Percentiles rank a stretch among this genome's conserved stretches.
Evolutionary conservation across 345 rosid genomes (phyloP).

Genomic region (Cardamine resedifolia): DNA sequence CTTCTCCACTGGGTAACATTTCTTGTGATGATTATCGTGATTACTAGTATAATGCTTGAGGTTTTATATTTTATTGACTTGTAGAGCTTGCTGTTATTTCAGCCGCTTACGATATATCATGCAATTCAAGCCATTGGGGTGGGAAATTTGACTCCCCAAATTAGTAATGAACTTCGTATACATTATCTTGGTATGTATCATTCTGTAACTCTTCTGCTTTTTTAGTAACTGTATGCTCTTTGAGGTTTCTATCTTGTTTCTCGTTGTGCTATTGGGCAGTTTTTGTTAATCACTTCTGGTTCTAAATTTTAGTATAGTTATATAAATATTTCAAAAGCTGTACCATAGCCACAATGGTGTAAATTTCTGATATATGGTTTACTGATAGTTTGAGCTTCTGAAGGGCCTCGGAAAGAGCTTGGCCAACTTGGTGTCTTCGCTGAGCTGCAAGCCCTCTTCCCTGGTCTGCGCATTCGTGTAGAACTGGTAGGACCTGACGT

Average conservation of each 20-base stretch:
- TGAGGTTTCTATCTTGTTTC: neutral
- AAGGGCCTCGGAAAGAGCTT: slow-evolving; percentile 97
- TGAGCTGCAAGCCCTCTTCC: slow-evolving; percentile 78
- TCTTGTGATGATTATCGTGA: neutral
- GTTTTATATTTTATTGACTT: neutral
- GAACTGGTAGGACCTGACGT: slow-evolving; percentile 83
- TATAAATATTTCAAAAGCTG: neutral
- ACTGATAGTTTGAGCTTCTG: slow-evolving; percentile 33
- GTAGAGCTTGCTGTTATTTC: slow-evolving; percentile 26
- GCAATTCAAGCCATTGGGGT: slow-evolving; percentile 57
- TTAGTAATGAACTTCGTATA: slow-evolving; percentile 50
- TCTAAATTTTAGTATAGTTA: neutral
- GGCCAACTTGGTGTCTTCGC: slow-evolving; percentile 75
- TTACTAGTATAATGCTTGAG: neutral
- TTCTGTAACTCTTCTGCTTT: slow-evolving; percentile 12
- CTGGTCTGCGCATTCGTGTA: slow-evolving; percentile 56
- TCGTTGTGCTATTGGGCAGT: neutral
- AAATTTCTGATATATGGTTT: slow-evolving; percentile 18
- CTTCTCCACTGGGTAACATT: slow-evolving; percentile 88
- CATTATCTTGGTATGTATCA: slow-evolving; percentile 80
- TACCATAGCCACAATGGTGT: neutral
- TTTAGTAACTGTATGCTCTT: neutral
- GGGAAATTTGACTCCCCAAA: slow-evolving; percentile 38
- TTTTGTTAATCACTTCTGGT: neutral
- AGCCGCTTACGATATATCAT: slow-evolving; percentile 83